Evolutionary conservation across 768 basidiomycete species (phyloP).

Genomic region (Boletellus ananiceps): DNA sequence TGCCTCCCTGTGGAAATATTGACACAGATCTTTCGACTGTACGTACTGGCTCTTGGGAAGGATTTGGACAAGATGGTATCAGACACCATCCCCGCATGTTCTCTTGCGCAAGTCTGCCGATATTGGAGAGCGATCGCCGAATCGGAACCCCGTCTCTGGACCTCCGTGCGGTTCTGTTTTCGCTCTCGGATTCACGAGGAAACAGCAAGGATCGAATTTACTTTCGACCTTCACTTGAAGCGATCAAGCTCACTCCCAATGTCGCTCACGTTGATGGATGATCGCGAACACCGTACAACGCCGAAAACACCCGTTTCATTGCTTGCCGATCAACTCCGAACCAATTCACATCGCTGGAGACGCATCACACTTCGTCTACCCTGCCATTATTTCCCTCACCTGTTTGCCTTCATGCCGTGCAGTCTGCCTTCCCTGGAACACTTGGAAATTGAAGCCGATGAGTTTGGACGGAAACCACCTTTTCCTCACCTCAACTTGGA

Average conservation of each 20-base stretch:
- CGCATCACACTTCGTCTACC: background rate
- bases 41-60: background rate
- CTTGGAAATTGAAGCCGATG: constrained; percentile 6
- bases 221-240: constrained; percentile 9
- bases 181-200: background rate
- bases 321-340: constrained; percentile 11
- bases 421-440: constrained; percentile 10
- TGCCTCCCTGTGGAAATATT: constrained; percentile 34
- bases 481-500: constrained; percentile 1
- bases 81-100: background rate
- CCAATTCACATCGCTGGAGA: constrained; percentile 9
- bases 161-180: constrained; percentile 15
- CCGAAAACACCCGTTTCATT: background rate
- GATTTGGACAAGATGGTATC: background rate
- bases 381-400: constrained; percentile 3
- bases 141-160: constrained; percentile 18
- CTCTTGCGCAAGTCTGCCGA: constrained; percentile 17
- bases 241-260: constrained; percentile 12
- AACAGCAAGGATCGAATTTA: background rate
- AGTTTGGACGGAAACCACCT: background rate
- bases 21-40: constrained; percentile 11
- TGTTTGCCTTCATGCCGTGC: constrained; percentile 14
- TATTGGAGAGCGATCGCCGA: constrained; percentile 15
- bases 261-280: constrained; percentile 16
- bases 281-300: constrained; percentile 1